Evolutionary conservation across 225 moss, liverwort and hornwort species (phyloP).

Genomic region (Marchantia polymorpha): DNA sequence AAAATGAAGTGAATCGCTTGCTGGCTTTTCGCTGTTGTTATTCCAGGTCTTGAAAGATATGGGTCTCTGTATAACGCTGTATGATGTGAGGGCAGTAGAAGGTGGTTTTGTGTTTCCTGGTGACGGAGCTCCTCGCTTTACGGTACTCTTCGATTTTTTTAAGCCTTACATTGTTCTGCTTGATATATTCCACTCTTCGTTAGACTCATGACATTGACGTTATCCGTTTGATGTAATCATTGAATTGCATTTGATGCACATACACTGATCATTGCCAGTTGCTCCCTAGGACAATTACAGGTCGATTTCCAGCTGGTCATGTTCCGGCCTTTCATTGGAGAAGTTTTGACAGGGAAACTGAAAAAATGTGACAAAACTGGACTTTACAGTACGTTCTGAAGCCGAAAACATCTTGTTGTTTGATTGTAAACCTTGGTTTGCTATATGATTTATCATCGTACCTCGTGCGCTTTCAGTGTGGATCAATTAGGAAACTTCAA

Average conservation of each 20-base stretch:
- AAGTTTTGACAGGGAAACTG: conserved; percentile 83
- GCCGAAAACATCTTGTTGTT: too few species aligned
- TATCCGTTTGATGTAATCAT: background rate
- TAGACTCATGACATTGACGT: background rate
- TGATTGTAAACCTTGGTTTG: background rate
- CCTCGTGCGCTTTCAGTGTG: background rate
- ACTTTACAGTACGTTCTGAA: conserved; percentile 65
- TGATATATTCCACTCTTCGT: background rate
- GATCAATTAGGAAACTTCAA: background rate
- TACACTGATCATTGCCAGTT: background rate
- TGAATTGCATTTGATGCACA: background rate
- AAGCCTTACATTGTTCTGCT: background rate
- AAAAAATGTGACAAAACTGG: conserved; percentile 91
- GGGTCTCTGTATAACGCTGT: conserved; percentile 83
- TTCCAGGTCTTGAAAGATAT: conserved; percentile 76
- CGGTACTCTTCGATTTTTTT: conserved; percentile 37
- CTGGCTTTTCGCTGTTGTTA: background rate
- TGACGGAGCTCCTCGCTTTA: conserved; percentile 91
- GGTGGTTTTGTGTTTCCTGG: conserved; percentile 88
- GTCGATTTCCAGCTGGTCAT: conserved; percentile 90
- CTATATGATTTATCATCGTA: too few species aligned
- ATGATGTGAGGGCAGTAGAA: conserved; percentile 57
- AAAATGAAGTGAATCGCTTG: background rate
- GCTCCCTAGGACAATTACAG: conserved; percentile 26
- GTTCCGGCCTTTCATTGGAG: conserved; percentile 94